These are phyloP conservation scores for Asterella californica DNA, from an alignment of 225 moss, liverwort and hornwort genomes.

Conservation along the genomic window DNA sequence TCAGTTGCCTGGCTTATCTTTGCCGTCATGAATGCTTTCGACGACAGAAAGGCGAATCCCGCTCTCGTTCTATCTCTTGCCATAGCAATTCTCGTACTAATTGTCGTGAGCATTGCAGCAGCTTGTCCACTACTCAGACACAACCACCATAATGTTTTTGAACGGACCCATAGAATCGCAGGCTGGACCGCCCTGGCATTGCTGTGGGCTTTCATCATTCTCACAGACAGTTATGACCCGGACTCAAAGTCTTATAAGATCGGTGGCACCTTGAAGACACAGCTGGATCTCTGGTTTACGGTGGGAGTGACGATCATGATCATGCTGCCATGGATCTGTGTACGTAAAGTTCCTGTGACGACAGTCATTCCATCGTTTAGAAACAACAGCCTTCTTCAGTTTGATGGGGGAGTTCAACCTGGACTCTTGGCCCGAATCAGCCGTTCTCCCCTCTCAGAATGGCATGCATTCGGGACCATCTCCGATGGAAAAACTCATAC, in stretches of 20 bases:
- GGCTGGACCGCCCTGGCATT: constrained; percentile 38
- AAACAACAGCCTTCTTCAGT: constrained; percentile 25
- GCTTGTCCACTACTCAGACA: constrained; percentile 36
- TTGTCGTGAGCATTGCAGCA: constrained; percentile 24
- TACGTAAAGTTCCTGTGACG: constrained; percentile 34
- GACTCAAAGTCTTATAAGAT: neutral
- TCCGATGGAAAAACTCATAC: constrained; percentile 37
- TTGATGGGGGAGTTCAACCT: constrained; percentile 27
- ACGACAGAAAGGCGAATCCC: neutral
- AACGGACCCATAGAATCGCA: constrained; percentile 34
- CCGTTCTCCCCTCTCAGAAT: constrained; percentile 39
- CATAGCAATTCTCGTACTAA: constrained; percentile 3
- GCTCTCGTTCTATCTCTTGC: neutral
- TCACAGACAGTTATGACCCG: constrained; percentile 26
- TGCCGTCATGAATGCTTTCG: neutral
- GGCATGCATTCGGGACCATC: constrained; percentile 43
- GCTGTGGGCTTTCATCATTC: constrained; percentile 35
- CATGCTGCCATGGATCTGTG: constrained; percentile 36
- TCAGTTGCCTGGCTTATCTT: constrained; percentile 30
- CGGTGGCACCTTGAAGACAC: neutral
- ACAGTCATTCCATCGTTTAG: constrained; percentile 18
- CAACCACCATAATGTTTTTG: constrained; percentile 38
- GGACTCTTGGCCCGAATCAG: constrained; percentile 36
- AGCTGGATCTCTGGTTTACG: constrained; percentile 30
- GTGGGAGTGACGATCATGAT: constrained; percentile 25